Percentiles rank a stretch among this genome's conserved stretches.
These are phyloP conservation scores for Alnus glutinosa DNA, from an alignment of 306 rosid species.

Conservation along the genomic window DNA sequence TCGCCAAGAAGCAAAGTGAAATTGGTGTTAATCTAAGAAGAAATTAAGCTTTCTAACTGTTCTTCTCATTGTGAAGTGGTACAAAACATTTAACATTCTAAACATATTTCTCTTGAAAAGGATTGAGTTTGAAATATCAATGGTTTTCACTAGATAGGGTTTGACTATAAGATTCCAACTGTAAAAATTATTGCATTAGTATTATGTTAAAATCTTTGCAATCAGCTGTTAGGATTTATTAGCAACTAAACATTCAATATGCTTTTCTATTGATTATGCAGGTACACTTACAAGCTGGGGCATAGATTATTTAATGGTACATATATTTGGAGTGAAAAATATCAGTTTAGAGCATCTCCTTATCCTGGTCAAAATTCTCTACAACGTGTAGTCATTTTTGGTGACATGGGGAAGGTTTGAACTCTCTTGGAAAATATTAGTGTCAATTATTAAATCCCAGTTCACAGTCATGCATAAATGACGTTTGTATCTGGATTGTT, in stretches of 20 bases:
- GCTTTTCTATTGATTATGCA: slow-evolving; percentile 26
- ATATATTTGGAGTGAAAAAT: slow-evolving; percentile 62
- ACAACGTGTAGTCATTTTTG: slow-evolving; percentile 84
- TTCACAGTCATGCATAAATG: background rate
- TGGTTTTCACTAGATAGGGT: background rate
- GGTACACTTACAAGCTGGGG: slow-evolving; percentile 79
- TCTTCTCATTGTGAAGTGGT: background rate
- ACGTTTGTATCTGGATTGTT: background rate
- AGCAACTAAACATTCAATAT: background rate
- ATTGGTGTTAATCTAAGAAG: background rate
- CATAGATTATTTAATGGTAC: slow-evolving; percentile 67
- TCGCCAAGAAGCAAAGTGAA: background rate
- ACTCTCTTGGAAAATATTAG: slow-evolving; percentile 4
- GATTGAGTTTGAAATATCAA: background rate
- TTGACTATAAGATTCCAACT: background rate
- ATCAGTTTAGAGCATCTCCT: slow-evolving; percentile 83
- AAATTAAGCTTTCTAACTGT: background rate
- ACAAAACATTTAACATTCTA: background rate
- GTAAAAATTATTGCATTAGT: background rate
- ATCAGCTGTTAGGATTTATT: background rate
- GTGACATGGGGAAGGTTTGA: slow-evolving; percentile 96
- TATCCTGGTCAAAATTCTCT: slow-evolving; percentile 92
- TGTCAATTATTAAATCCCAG: background rate
- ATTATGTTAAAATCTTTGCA: background rate
- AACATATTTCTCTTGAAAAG: background rate